Evolutionary conservation across 192 early-diverging fungal species (phyloP).

Genomic region (Jimgerdemannia flammicorona): DNA sequence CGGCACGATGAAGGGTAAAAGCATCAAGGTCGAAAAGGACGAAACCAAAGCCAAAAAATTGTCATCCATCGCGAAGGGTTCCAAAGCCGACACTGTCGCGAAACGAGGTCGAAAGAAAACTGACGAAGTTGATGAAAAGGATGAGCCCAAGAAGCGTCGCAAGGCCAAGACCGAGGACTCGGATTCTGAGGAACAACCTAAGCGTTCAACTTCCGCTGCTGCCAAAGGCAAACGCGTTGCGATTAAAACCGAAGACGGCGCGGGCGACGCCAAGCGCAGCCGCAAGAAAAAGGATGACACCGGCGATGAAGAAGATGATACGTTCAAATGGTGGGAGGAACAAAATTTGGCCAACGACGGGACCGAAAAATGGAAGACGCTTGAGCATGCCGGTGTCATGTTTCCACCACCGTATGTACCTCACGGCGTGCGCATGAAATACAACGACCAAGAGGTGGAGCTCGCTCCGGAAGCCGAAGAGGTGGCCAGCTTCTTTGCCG

Average conservation of each 20-base stretch:
- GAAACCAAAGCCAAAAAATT: neutral
- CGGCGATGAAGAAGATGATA: slow-evolving; percentile 52
- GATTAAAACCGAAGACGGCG: slow-evolving; percentile 23
- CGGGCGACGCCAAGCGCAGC: slow-evolving; percentile 9
- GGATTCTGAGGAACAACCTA: neutral
- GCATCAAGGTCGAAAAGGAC: neutral
- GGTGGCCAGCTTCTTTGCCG: slow-evolving; percentile 93
- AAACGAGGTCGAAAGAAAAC: slow-evolving; percentile 12
- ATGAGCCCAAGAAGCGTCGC: slow-evolving; percentile 22
- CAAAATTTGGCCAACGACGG: slow-evolving; percentile 52
- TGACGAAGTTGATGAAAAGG: slow-evolving; percentile 1
- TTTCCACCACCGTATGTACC: slow-evolving; percentile 92
- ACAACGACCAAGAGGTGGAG: slow-evolving; percentile 65
- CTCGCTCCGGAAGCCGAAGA: slow-evolving; percentile 85
- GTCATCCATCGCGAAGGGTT: neutral
- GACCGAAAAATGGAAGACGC: slow-evolving; percentile 78
- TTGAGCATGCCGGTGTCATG: slow-evolving; percentile 83
- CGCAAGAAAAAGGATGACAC: slow-evolving; percentile 29
- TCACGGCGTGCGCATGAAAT: slow-evolving; percentile 85
- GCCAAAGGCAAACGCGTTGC: neutral
- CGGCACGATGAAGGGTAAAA: slow-evolving; percentile 9
- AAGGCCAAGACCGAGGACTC: slow-evolving; percentile 24
- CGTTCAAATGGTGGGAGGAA: slow-evolving; percentile 70
- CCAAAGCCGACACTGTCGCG: slow-evolving; percentile 12
- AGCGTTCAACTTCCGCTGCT: neutral